Conservation (phyloP, 2,329 filamentous ascomycete genomes). For the Ophiostoma fasciatum region DNA sequence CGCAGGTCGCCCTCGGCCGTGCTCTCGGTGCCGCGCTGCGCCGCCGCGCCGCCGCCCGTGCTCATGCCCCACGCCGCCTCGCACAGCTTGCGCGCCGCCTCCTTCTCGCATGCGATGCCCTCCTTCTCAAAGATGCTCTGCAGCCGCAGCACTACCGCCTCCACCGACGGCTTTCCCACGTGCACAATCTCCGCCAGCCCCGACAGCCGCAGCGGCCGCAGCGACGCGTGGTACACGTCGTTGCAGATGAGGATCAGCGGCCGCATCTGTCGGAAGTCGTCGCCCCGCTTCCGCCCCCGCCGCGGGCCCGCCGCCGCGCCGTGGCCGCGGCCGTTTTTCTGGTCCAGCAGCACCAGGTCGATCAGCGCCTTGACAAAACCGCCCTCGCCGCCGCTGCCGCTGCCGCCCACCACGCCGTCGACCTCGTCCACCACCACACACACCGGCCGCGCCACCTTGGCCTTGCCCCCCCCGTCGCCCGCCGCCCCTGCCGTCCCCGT, state of each 20-base stretch:
- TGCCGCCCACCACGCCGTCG: conserved; percentile 78
- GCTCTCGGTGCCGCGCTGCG: conserved; percentile 46
- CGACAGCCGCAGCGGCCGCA: conserved; percentile 75
- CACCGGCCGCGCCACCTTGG: conserved; percentile 66
- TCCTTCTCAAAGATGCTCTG: conserved; percentile 80
- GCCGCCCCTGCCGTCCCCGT: conserved; percentile 13
- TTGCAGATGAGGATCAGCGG: conserved; percentile 94
- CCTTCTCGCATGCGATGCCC: conserved; percentile 73
- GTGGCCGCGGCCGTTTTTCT: conserved; percentile 47
- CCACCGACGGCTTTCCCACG: conserved; percentile 74
- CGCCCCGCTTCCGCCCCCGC: conserved; percentile 48
- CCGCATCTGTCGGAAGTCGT: conserved; percentile 74
- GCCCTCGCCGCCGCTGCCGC: conserved; percentile 65
- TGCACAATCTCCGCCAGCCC: conserved; percentile 79
- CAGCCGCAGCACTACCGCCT: conserved; percentile 69
- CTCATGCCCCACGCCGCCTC: conserved; percentile 72
- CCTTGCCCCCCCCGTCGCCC: too few relatives aligned
- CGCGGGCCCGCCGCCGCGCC: conserved; percentile 12
- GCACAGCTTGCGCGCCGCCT: conserved; percentile 73
- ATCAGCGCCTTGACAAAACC: conserved; percentile 93
- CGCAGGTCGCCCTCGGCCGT: conserved; percentile 61
- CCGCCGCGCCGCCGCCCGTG: conserved; percentile 41
- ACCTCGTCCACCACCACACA: conserved; percentile 96
- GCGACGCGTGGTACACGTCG: conserved; percentile 83
- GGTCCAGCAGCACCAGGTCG: conserved; percentile 73